phyloP scores from a whole-genome alignment of 2,329 filamentous ascomycete species.

The Claviceps sp. region DNA sequence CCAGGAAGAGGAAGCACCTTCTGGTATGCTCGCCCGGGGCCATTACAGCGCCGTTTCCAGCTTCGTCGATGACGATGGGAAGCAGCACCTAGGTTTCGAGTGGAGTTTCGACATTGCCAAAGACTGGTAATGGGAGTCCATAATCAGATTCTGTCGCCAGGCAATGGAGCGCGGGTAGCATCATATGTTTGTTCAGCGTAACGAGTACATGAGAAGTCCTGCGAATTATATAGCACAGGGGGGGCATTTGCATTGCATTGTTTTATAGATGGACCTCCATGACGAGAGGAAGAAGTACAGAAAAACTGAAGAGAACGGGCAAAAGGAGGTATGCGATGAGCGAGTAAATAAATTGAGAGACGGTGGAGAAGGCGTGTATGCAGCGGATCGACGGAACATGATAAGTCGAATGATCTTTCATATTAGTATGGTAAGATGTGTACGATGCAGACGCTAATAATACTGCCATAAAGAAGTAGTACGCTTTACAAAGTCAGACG shows the following conservation, averaged over 20 bases:
- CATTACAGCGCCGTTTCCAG: constrained; percentile 81
- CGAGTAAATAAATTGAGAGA: not conserved
- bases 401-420: not conserved
- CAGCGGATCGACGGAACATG: not conserved
- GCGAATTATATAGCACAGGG: constrained; percentile 1
- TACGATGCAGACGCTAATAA: no score
- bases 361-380: not conserved
- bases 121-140: constrained; percentile 55
- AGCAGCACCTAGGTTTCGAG: constrained; percentile 80
- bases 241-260: constrained; percentile 1
- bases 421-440: not conserved
- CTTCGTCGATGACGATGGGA: constrained; percentile 92
- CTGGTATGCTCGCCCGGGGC: constrained; percentile 78
- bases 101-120: constrained; percentile 97
- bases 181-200: constrained; percentile 6
- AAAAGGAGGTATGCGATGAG: not conserved
- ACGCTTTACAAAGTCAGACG: no score
- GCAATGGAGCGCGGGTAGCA: not conserved
- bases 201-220: constrained; percentile 11
- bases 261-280: not conserved
- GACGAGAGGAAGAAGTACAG: not conserved
- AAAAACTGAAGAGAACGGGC: not conserved
- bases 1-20: constrained; percentile 81
- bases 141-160: constrained; percentile 3
- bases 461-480: no score